Evolutionary conservation across 306 rosid genomes (phyloP).

Genomic region (Ammopiptanthus mongolicus): DNA sequence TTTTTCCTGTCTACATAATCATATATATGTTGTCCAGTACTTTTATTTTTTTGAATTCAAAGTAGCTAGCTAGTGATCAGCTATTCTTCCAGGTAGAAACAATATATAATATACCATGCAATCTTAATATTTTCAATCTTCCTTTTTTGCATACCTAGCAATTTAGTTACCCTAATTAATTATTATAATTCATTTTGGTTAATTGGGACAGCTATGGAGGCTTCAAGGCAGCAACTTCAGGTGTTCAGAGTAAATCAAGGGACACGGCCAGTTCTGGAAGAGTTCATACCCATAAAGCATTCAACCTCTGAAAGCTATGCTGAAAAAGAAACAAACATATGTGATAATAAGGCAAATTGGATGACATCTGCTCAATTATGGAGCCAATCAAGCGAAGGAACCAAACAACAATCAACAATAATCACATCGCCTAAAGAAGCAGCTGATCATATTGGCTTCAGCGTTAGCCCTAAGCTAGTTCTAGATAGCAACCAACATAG

Average conservation of each 20-base stretch:
- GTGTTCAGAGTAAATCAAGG: slow-evolving; percentile 53
- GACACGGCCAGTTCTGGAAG: slow-evolving; percentile 78
- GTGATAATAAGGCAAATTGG: slow-evolving; percentile 94
- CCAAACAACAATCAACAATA: slow-evolving; percentile 39
- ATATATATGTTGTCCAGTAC: background rate
- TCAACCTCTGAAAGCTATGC: slow-evolving; percentile 54
- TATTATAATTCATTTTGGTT: background rate
- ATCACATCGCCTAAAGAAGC: slow-evolving; percentile 34
- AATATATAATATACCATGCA: background rate
- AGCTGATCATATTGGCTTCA: slow-evolving; percentile 41
- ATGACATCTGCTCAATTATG: slow-evolving; percentile 95
- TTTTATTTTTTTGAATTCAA: slow-evolving; percentile 14
- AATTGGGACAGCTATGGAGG: slow-evolving; percentile 66
- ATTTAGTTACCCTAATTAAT: background rate
- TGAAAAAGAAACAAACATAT: slow-evolving; percentile 44
- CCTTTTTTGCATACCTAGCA: background rate
- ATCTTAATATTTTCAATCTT: background rate
- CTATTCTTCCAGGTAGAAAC: background rate
- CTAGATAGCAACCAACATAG: slow-evolving; percentile 57
- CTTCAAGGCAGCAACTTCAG: slow-evolving; percentile 76
- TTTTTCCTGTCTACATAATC: slow-evolving; percentile 12
- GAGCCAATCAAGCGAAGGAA: slow-evolving; percentile 80
- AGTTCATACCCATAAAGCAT: slow-evolving; percentile 84
- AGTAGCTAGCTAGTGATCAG: slow-evolving; percentile 9
- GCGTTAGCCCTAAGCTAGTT: slow-evolving; percentile 50